phyloP scores from a whole-genome alignment of 2,329 filamentous ascomycete genomes.

The Fonsecaea erecta region DNA sequence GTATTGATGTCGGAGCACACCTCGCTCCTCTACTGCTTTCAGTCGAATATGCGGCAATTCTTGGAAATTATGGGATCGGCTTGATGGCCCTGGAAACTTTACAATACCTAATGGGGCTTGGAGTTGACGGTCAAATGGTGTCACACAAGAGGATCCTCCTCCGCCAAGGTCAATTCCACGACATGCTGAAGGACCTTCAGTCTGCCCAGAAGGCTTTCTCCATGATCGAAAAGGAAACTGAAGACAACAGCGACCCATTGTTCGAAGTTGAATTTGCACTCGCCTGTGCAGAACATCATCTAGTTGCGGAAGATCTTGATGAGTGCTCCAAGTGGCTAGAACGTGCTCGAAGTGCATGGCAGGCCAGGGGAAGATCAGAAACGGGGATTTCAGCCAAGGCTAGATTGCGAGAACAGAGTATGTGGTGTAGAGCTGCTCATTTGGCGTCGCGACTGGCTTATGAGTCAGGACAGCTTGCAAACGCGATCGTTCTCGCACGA shows the following conservation, averaged over 20 bases:
- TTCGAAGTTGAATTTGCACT: slow-evolving; percentile 66
- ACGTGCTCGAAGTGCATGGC: slow-evolving; percentile 42
- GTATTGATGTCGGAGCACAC: slow-evolving; percentile 59
- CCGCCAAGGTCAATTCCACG: slow-evolving; percentile 60
- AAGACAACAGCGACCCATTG: slow-evolving; percentile 48
- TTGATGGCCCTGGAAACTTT: slow-evolving; percentile 57
- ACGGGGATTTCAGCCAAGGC: slow-evolving; percentile 9
- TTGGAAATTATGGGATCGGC: slow-evolving; percentile 58
- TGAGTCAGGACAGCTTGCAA: slow-evolving; percentile 20
- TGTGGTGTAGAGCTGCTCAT: slow-evolving; percentile 26
- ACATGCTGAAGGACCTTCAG: slow-evolving; percentile 64
- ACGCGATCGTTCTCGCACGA: slow-evolving; percentile 30
- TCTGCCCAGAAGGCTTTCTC: slow-evolving; percentile 63
- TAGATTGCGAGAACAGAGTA: slow-evolving; percentile 23
- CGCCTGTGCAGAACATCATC: slow-evolving; percentile 73
- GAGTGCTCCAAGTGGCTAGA: slow-evolving; percentile 56
- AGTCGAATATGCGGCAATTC: slow-evolving; percentile 62
- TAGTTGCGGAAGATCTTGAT: slow-evolving; percentile 68
- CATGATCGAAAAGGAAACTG: slow-evolving; percentile 59
- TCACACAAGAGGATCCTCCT: slow-evolving; percentile 51
- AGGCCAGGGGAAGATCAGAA: slow-evolving; percentile 21
- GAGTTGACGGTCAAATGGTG: slow-evolving; percentile 44
- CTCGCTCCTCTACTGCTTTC: slow-evolving; percentile 58
- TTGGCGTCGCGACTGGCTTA: slow-evolving; percentile 32
- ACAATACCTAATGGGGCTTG: slow-evolving; percentile 54